phyloP scores from a whole-genome alignment of 2,329 filamentous ascomycete genomes.

The Fusarium azukiicola region DNA sequence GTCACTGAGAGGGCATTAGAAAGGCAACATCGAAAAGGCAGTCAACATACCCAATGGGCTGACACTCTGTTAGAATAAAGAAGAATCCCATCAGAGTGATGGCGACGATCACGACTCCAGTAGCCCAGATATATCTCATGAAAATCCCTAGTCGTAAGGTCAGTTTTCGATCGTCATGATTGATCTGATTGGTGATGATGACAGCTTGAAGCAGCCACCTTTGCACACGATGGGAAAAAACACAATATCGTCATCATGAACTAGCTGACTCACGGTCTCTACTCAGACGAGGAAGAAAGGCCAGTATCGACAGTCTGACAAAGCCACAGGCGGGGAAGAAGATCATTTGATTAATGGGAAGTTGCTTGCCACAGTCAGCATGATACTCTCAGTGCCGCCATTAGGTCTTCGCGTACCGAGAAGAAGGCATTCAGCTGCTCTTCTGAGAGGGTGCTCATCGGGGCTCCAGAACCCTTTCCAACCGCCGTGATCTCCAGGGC shows the following conservation, averaged over 20 bases:
- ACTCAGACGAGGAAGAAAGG: constrained; percentile 47
- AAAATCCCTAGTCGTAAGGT: constrained; percentile 32
- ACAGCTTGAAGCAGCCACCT: too few relatives aligned
- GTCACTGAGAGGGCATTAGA: constrained; percentile 36
- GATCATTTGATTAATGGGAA: constrained; percentile 48
- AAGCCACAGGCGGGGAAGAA: constrained; percentile 47
- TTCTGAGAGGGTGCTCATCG: constrained; percentile 33
- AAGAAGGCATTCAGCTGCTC: constrained; percentile 41
- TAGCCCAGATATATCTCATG: constrained; percentile 41
- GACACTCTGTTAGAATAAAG: constrained; percentile 50
- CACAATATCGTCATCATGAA: too few relatives aligned
- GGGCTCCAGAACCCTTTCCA: constrained; percentile 40
- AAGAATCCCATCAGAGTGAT: constrained; percentile 45
- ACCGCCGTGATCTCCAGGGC: constrained; percentile 43
- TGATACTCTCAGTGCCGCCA: too few relatives aligned
- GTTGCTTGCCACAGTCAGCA: constrained; percentile 13
- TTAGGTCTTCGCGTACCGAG: constrained; percentile 37
- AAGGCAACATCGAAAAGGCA: not conserved
- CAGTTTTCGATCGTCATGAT: too few relatives aligned
- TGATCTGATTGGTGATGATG: too few relatives aligned
- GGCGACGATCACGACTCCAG: constrained; percentile 30
- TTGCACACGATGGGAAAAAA: too few relatives aligned
- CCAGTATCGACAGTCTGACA: constrained; percentile 50
- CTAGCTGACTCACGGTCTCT: constrained; percentile 37
- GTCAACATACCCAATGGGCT: constrained; percentile 42